Evolutionary conservation across 768 basidiomycete genomes (phyloP).

Genomic region (Exidia glandulosa): DNA sequence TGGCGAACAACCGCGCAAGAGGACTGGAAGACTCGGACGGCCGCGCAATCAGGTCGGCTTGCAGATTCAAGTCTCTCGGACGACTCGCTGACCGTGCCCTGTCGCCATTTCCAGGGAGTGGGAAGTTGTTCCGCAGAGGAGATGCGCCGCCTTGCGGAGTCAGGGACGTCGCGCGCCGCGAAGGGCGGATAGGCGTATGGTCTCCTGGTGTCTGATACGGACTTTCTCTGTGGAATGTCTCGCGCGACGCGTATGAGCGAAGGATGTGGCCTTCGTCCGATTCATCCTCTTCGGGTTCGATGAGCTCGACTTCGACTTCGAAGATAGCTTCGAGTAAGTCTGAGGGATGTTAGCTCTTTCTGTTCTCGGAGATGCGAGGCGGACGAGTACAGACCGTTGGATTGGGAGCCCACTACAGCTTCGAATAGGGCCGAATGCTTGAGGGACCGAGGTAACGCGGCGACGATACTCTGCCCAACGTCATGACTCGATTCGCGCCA

Average conservation of each 20-base stretch:
- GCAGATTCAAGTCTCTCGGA: not conserved
- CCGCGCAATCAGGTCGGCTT: not conserved
- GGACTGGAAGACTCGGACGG: slow-evolving; percentile 7
- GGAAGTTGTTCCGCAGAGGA: slow-evolving; percentile 36
- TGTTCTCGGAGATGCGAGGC: too few relatives aligned
- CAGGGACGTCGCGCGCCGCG: slow-evolving; percentile 18
- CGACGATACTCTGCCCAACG: slow-evolving; percentile 46
- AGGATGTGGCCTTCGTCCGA: not conserved
- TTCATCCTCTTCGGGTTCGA: slow-evolving; percentile 6
- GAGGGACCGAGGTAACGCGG: slow-evolving; percentile 56
- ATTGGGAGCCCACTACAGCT: slow-evolving; percentile 59
- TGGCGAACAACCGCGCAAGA: slow-evolving; percentile 15
- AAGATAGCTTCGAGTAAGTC: slow-evolving; percentile 74
- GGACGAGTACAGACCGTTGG: too few relatives aligned
- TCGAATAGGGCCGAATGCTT: slow-evolving; percentile 68
- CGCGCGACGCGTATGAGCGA: not conserved
- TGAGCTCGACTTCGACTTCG: slow-evolving; percentile 37
- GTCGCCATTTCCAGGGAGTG: too few relatives aligned
- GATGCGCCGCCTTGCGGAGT: slow-evolving; percentile 38
- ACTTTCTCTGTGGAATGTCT: not conserved
- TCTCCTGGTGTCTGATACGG: slow-evolving; percentile 6
- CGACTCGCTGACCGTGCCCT: slow-evolving; percentile 19
- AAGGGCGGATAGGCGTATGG: not conserved
- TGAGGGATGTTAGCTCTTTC: too few relatives aligned
- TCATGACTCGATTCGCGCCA: slow-evolving; percentile 42